Percentiles rank a stretch among this genome's conserved stretches.
Conservation (phyloP, 805 yeast species). For the Schizosaccharomyces cryophilus region DNA sequence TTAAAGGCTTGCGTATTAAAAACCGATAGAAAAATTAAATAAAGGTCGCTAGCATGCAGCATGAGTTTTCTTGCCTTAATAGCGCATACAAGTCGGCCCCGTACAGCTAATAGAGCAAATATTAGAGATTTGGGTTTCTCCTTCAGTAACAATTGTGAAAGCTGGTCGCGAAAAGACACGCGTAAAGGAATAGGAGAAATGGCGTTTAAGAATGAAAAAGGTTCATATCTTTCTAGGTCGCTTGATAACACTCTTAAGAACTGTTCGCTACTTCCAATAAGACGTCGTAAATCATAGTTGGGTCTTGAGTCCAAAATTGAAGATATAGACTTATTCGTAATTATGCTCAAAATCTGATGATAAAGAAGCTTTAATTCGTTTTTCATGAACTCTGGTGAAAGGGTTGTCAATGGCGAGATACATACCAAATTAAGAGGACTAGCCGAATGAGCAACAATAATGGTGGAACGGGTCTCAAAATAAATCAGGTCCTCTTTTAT, state of each 20-base stretch:
- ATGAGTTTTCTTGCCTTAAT: neutral
- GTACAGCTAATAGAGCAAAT: neutral
- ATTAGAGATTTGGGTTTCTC: neutral
- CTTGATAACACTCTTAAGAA: neutral
- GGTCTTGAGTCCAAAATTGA: neutral
- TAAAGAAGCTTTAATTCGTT: neutral
- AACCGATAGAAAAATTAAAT: neutral
- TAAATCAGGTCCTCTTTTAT: neutral
- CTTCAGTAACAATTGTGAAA: neutral
- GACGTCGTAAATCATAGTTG: neutral
- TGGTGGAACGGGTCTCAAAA: neutral
- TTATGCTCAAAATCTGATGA: neutral
- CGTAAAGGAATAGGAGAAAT: neutral
- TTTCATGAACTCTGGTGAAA: neutral
- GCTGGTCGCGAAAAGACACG: neutral
- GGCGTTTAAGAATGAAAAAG: neutral
- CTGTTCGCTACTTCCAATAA: neutral
- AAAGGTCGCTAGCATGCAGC: neutral
- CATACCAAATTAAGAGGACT: neutral
- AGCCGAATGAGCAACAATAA: neutral
- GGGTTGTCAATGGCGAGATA: neutral
- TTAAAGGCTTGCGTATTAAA: neutral
- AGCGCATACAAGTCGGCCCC: neutral
- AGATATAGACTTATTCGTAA: neutral
- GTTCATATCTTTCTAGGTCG: neutral